Conservation (phyloP, 106 monocot species). For the Apostasia ramifera region DNA sequence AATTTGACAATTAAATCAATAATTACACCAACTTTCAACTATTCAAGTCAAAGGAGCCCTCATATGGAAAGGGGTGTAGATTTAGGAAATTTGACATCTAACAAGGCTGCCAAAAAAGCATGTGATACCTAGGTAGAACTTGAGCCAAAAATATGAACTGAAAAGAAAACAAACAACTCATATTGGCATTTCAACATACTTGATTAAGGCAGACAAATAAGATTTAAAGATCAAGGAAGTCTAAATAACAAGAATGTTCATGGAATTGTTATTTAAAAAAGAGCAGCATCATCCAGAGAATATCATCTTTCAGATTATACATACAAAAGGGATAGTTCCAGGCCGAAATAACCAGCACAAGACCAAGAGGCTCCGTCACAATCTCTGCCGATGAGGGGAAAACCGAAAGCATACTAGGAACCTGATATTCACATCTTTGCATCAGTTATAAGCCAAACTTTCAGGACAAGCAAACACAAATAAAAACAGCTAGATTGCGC, state of each 20-base stretch:
- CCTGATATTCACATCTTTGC: conserved; percentile 32
- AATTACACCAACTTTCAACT: too few relatives aligned
- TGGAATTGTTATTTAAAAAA: not conserved
- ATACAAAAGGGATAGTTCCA: conserved; percentile 94
- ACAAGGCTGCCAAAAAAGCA: too few relatives aligned
- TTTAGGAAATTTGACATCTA: too few relatives aligned
- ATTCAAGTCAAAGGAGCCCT: too few relatives aligned
- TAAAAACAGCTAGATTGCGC: not conserved
- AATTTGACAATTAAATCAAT: too few relatives aligned
- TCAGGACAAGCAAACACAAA: not conserved
- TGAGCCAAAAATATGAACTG: not conserved
- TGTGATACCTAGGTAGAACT: not conserved
- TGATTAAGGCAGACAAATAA: not conserved
- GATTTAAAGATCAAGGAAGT: not conserved
- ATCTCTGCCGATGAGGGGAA: conserved; percentile 79
- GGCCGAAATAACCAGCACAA: conserved; percentile 84
- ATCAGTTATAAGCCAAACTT: not conserved
- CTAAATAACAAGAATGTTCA: not conserved
- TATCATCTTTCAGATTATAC: conserved; percentile 5
- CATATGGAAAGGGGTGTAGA: too few relatives aligned
- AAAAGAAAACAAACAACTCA: not conserved
- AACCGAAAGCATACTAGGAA: conserved; percentile 38
- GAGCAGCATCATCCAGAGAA: not conserved
- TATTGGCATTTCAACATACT: not conserved
- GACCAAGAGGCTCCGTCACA: conserved; percentile 80